Base-by-base conservation (phyloP, 2,329 filamentous ascomycete genomes). In the Aspergillus sp. region DNA sequence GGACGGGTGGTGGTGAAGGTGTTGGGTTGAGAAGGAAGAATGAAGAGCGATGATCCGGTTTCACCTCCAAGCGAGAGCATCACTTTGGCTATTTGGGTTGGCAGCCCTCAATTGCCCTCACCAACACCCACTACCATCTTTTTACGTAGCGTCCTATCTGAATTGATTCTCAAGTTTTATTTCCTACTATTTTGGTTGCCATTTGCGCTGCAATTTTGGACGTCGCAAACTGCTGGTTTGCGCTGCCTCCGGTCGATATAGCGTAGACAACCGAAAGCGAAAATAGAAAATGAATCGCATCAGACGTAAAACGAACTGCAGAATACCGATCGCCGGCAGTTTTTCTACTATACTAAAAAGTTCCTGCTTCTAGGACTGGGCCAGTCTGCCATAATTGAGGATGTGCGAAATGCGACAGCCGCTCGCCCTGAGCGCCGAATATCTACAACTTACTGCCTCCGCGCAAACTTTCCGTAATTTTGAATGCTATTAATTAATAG, bases 51-150 rank as follows among this genome's bases (percentile, higher is more conserved):
- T 48, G 60, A 57, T 66, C 66, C 69, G 71, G 73, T 75, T 75
- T 75, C 73, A 75, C 73, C 70, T 72, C 70, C 61, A 73, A 71
- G 70, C 70, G 71, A 73, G 70, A 71, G 53, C 53, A 58, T 55
- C 59, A 58, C 56, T 56, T 30, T 30, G 11, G 22, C 24, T 39
- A 34, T 44, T 20, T 49, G 57, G 50, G 56, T 64, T 64, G 63
- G 57, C 59, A 56, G 60, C 63, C 59, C 51, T 46, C 51, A 59
- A 52, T 54, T 57, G 53, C 51, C 39, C 24, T 39, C 51, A 11
- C 46, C 42, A 47, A 40, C 46, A 45, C 51, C 58, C 33, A 54
- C 53, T 50, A 22, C 39, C 34, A 30, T 22, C n/a, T 22, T 42
- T 41, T 40, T 40, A 30, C 40, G 5, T 15, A 33, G 24, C n/a